Evolutionary conservation across 163 green algal genomes (phyloP), one percentile per base, ranked within the genome.

Genomic region (Smithsoniella earleae): DNA sequence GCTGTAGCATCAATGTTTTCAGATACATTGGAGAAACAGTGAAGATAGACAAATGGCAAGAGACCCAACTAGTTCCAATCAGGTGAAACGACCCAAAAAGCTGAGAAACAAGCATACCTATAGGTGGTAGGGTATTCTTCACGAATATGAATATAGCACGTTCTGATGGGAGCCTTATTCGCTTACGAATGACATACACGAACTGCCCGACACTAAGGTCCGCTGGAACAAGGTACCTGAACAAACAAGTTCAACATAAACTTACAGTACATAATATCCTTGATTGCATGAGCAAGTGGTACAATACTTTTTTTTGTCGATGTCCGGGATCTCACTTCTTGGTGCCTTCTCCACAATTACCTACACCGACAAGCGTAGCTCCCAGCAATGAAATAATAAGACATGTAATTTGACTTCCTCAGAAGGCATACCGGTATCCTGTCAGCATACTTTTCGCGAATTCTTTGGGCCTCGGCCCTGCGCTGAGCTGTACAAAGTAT

Each of bases 71-170:
- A n/a, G n/a, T n/a, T n/a, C n/a, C n/a, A n/a, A n/a, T n/a, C n/a
- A n/a, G n/a, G n/a, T n/a, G n/a, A n/a, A n/a, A n/a, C n/a, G n/a
- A n/a, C n/a, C n/a, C n/a, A n/a, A n/a, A n/a, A n/a, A n/a, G n/a
- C n/a, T n/a, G n/a, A n/a, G n/a, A n/a, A n/a, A 46, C 37, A 18
- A 5, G 18, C 81, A 28, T 73, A 96, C 91, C 89, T 74, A 90
- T 97, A 3, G 94, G 94, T 2, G 94, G 95, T 22, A 99, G 78
- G 34, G 96, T 85, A 77, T 96, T 97, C 76, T 93, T 89, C 3
- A 98, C 92, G 81, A 99, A 99, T 72, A 99, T 96, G 83, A 99
- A 99, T 75, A 99, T 96, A 30, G 95, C 94, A 83, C 97, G 95
- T 81, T 99, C 93, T 0, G 93, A 88, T 66, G 76, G 91, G 28